Evolutionary conservation across 2,329 filamentous ascomycete genomes (phyloP), one percentile per base, ranked within the genome.

Genomic region (Elsinoe ampelina): DNA sequence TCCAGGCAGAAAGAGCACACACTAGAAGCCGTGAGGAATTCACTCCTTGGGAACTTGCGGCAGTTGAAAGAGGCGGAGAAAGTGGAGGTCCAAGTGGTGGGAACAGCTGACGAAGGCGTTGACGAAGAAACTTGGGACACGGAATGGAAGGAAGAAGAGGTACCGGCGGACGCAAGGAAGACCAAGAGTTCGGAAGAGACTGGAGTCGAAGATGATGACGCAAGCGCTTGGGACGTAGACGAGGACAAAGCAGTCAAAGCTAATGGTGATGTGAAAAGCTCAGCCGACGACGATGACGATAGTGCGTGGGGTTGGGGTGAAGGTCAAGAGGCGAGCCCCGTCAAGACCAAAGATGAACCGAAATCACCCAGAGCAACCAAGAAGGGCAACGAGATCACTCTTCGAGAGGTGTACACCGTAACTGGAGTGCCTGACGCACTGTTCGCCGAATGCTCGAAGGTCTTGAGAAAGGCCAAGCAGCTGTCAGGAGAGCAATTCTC

Each of bases 241-340:
- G 71, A 74, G 10, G 68, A 71, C 32, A 45, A 22, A 11, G 20
- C 41, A 22, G 26, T 22, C 11, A 22, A 45, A 26, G 20, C 20
- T 10, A 30, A 39, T 55, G 50, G 50, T 10, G 17, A 48, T n/a
- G 17, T 19, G 26, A 17, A 35, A 10, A 39, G 26, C 13, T 3
- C 42, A 45, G 32, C 20, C 1, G 57, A 55, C 3, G 50, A 60
- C 3, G 61, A 70, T 15, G 71, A 71, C 12, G 73, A 74, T 38
- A 70, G 69, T 59, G 87, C 89, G 22, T 95, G 89, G 87, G 89
- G 87, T 2, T 95, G 90, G 88, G 87, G 83, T 19, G 89, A 90
- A 36, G 86, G 32, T 2, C 48, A 86, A 5, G 71, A 74, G 22
- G 71, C n/a, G 4, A 45, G 52, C 26, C 52, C 52, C 3, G 22